phyloP scores from a whole-genome alignment of 345 rosid species.

The Boechera retrofracta region DNA sequence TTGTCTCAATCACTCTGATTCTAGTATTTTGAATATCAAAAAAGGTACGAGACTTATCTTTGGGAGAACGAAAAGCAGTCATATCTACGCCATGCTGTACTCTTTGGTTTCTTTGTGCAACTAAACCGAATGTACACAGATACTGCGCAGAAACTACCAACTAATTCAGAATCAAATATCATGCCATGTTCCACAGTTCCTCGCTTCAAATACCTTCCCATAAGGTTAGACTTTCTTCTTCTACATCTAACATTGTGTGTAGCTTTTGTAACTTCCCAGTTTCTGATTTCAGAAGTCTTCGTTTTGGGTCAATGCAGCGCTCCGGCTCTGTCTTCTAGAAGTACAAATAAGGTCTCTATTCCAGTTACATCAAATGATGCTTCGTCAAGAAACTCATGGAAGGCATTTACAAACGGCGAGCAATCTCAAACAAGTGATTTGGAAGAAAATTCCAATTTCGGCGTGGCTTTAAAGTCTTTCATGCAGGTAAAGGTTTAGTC shows the following conservation, averaged over 20 bases:
- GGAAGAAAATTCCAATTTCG: constrained; percentile 69
- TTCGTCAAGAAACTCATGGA: constrained; percentile 67
- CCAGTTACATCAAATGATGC: constrained; percentile 59
- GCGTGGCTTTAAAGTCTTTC: constrained; percentile 88
- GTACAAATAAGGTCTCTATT: constrained; percentile 59
- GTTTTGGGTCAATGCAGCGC: constrained; percentile 53
- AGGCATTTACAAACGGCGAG: constrained; percentile 71
- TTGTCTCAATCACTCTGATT: constrained; percentile 29
- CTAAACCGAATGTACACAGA: constrained; percentile 89
- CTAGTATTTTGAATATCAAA: constrained; percentile 29
- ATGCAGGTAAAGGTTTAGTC: constrained; percentile 66
- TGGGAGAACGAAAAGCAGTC: constrained; percentile 96
- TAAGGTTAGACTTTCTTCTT: constrained; percentile 59
- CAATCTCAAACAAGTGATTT: constrained; percentile 66
- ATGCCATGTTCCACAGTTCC: constrained; percentile 94
- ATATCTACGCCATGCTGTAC: constrained; percentile 90
- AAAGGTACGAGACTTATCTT: constrained; percentile 90
- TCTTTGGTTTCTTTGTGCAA: constrained; percentile 98
- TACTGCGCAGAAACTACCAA: constrained; percentile 85
- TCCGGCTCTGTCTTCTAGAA: constrained; percentile 87
- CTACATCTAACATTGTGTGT: constrained; percentile 21
- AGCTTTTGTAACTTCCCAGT: constrained; percentile 15
- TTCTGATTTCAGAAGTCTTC: constrained; percentile 10
- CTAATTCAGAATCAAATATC: constrained; percentile 89
- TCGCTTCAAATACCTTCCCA: constrained; percentile 96